A percentile compares a stretch with the other conserved stretches of the same genome.
Conservation (phyloP, 352 stramenopile species). For the Plasmopara muralis region DNA sequence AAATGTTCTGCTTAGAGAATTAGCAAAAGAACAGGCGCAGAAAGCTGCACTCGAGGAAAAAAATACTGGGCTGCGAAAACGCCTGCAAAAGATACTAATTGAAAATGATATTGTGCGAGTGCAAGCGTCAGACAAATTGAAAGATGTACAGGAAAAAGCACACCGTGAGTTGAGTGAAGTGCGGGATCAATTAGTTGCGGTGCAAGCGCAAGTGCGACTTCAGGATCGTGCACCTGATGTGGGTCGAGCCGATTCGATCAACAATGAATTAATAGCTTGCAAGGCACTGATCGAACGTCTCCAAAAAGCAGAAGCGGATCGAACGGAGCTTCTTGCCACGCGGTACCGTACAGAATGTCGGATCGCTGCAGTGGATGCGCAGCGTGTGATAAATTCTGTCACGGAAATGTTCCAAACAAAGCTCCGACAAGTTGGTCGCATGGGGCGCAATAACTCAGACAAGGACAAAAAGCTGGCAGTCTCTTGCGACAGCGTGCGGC, state of each 20-base stretch:
- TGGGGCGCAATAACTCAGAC: slow-evolving; percentile 6
- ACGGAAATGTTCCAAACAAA: slow-evolving; percentile 37
- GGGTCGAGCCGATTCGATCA: slow-evolving; percentile 38
- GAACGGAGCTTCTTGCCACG: slow-evolving; percentile 31
- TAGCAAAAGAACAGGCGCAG: slow-evolving; percentile 52
- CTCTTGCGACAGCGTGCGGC: slow-evolving; percentile 45
- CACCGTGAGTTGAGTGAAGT: slow-evolving; percentile 41
- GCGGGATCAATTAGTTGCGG: slow-evolving; percentile 31
- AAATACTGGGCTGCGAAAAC: slow-evolving; percentile 57
- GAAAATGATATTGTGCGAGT: slow-evolving; percentile 67
- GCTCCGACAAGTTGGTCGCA: slow-evolving; percentile 38
- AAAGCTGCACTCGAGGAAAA: slow-evolving; percentile 53
- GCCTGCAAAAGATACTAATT: slow-evolving; percentile 73
- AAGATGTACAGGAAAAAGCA: slow-evolving; percentile 43
- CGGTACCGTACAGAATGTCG: slow-evolving; percentile 50
- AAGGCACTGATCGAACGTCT: slow-evolving; percentile 48
- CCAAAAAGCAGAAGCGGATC: slow-evolving; percentile 45
- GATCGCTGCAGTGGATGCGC: slow-evolving; percentile 45
- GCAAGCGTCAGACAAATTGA: slow-evolving; percentile 38
- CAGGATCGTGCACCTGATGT: slow-evolving; percentile 54
- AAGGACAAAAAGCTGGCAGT: slow-evolving; percentile 29
- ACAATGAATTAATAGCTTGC: slow-evolving; percentile 32
- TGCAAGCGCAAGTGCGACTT: slow-evolving; percentile 48
- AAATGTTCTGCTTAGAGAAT: slow-evolving; percentile 42
- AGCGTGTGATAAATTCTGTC: slow-evolving; percentile 41